Conservation (phyloP, 495 filamentous ascomycete species). For the Cryomyces minteri region DNA sequence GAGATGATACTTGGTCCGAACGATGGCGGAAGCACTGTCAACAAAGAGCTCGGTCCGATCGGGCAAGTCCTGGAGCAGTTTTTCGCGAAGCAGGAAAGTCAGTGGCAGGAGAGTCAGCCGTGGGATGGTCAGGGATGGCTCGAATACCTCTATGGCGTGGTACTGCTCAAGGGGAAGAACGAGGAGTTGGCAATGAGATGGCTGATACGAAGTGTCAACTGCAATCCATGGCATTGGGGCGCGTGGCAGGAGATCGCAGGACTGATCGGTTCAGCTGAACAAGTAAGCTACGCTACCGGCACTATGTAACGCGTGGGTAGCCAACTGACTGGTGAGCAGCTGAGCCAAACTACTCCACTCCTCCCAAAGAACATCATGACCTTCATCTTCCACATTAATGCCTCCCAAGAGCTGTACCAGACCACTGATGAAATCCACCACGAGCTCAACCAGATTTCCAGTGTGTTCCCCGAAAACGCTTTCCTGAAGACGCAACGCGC, state of each 20-base stretch:
- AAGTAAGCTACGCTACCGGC: slow-evolving; percentile 41
- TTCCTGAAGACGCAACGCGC: slow-evolving; percentile 85
- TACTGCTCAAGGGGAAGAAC: slow-evolving; percentile 80
- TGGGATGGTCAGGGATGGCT: slow-evolving; percentile 56
- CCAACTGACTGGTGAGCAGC: not conserved
- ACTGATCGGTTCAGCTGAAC: slow-evolving; percentile 60
- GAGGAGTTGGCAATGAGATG: slow-evolving; percentile 65
- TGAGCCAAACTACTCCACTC: slow-evolving; percentile 10
- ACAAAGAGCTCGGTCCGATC: slow-evolving; percentile 63
- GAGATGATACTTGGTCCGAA: slow-evolving; percentile 95
- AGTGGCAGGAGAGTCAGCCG: slow-evolving; percentile 26
- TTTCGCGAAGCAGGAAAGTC: slow-evolving; percentile 43
- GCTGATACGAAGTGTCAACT: slow-evolving; percentile 66
- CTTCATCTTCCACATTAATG: slow-evolving; percentile 79
- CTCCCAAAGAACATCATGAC: slow-evolving; percentile 85
- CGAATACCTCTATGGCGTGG: slow-evolving; percentile 88
- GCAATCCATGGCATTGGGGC: slow-evolving; percentile 89
- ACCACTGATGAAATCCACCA: slow-evolving; percentile 52
- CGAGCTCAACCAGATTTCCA: slow-evolving; percentile 54
- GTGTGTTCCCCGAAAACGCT: slow-evolving; percentile 66
- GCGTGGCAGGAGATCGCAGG: slow-evolving; percentile 80
- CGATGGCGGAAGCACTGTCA: slow-evolving; percentile 64
- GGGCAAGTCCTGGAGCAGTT: slow-evolving; percentile 58
- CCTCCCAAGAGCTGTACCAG: slow-evolving; percentile 81
- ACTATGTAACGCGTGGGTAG: not conserved